Conservation (phyloP, 768 basidiomycete species). For the Naganishia randhawae region DNA sequence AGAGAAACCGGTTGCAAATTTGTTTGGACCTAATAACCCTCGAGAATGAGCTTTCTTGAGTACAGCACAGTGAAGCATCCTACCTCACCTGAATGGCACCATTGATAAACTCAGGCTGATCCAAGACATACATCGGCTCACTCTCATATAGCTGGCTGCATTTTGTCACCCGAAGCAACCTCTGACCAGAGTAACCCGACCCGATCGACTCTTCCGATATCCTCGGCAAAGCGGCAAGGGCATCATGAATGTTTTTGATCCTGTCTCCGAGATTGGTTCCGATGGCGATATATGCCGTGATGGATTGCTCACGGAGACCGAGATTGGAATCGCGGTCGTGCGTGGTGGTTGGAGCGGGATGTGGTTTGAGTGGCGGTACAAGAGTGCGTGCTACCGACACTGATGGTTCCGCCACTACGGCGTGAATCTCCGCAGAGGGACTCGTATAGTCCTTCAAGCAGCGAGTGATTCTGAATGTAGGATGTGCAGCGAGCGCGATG, state of each 20-base stretch:
- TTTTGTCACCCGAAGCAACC: conserved; percentile 55
- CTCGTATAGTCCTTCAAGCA: conserved; percentile 32
- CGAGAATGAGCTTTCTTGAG: not conserved
- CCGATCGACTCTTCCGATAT: conserved; percentile 52
- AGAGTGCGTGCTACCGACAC: not conserved
- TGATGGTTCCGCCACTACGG: not conserved
- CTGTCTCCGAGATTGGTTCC: conserved; percentile 89
- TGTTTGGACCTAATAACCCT: conserved; percentile 65
- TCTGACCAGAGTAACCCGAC: conserved; percentile 49
- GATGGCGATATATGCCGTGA: conserved; percentile 65
- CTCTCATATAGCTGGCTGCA: conserved; percentile 92
- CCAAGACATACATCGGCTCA: conserved; percentile 88
- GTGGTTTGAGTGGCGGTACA: not conserved
- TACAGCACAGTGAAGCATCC: not conserved
- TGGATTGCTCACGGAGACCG: not conserved
- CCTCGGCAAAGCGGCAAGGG: conserved; percentile 55
- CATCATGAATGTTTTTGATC: conserved; percentile 73
- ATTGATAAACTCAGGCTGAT: conserved; percentile 85
- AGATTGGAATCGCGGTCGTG: not conserved
- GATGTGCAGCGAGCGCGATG: conserved; percentile 62
- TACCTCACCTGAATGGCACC: conserved; percentile 76
- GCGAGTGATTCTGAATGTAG: conserved; percentile 62
- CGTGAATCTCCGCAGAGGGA: not conserved
- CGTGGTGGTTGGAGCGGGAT: not conserved
- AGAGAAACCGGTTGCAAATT: conserved; percentile 61